Conservation (phyloP, 2,329 filamentous ascomycete genomes). For the Rhinocladiella mackenziei region DNA sequence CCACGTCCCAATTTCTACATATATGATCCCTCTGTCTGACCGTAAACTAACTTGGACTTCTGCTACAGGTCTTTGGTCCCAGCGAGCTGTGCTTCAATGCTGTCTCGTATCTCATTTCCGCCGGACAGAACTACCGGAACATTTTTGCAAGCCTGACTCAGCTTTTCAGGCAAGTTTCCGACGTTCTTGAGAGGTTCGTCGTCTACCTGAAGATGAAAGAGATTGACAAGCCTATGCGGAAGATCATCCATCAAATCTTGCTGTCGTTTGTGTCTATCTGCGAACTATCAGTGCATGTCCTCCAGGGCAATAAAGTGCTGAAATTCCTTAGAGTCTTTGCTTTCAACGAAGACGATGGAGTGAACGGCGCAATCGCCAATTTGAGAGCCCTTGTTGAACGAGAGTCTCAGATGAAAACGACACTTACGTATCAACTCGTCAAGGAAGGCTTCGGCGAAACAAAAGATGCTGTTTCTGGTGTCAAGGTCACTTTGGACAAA, state of each 20-base stretch:
- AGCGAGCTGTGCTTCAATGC: constrained; percentile 33
- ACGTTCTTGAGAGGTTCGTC: constrained; percentile 32
- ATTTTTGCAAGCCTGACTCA: constrained; percentile 32
- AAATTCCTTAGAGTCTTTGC: constrained; percentile 29
- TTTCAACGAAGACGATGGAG: constrained; percentile 33
- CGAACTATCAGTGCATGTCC: constrained; percentile 1
- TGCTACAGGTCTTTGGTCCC: constrained; percentile 28
- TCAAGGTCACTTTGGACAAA: constrained; percentile 1
- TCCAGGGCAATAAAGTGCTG: constrained; percentile 2
- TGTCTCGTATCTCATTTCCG: constrained; percentile 31
- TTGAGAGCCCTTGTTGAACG: constrained; percentile 30
- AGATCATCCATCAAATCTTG: constrained; percentile 2
- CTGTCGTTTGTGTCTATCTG: constrained; percentile 4
- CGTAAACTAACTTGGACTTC: background rate
- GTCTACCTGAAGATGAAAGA: constrained; percentile 5
- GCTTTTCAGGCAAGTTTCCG: constrained; percentile 31
- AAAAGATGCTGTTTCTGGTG: background rate
- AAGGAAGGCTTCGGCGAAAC: constrained; percentile 4
- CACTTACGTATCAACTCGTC: constrained; percentile 20
- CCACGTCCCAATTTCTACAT: no score
- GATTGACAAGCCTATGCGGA: constrained; percentile 1
- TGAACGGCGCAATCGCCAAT: constrained; percentile 28
- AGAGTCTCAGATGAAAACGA: constrained; percentile 31
- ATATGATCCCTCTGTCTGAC: background rate
- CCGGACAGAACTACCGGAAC: constrained; percentile 32